Evolutionary conservation across 345 rosid species (phyloP).

Genomic region (Ceriops tagal): DNA sequence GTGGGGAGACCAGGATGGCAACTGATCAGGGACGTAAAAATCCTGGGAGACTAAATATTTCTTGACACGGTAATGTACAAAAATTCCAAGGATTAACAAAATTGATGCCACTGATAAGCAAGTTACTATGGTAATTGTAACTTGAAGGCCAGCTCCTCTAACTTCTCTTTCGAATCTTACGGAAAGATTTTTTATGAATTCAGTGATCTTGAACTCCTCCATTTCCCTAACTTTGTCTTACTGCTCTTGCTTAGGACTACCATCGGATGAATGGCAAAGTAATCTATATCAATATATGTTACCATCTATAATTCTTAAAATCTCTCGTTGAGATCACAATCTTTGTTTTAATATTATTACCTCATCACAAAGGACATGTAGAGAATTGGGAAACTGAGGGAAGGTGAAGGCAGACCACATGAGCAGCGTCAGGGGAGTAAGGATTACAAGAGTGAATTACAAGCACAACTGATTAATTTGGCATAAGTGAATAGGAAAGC

Average conservation of each 20-base stretch:
- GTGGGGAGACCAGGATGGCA: not conserved
- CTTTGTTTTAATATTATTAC: no score
- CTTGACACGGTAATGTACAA: constrained; percentile 11
- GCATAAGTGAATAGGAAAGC: no score
- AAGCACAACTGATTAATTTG: not conserved
- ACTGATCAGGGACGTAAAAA: constrained; percentile 11
- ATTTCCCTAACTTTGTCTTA: not conserved
- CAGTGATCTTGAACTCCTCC: constrained; percentile 17
- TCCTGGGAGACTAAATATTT: constrained; percentile 22
- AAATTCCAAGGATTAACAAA: constrained; percentile 22
- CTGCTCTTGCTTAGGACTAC: not conserved
- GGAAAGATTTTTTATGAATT: constrained; percentile 15
- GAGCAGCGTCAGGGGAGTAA: constrained; percentile 9
- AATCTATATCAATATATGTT: no score
- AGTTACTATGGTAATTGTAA: constrained; percentile 9
- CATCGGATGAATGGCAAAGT: not conserved
- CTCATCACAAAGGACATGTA: not conserved
- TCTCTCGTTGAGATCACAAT: no score
- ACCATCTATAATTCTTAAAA: no score
- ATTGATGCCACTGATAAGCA: constrained; percentile 23
- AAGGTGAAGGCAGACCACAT: constrained; percentile 11
- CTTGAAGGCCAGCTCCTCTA: constrained; percentile 11
- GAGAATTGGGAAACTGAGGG: not conserved
- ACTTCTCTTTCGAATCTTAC: constrained; percentile 16
- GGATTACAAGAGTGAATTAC: not conserved